Conservation (phyloP, 345 rosid genomes). For the Euclidium syriacum region DNA sequence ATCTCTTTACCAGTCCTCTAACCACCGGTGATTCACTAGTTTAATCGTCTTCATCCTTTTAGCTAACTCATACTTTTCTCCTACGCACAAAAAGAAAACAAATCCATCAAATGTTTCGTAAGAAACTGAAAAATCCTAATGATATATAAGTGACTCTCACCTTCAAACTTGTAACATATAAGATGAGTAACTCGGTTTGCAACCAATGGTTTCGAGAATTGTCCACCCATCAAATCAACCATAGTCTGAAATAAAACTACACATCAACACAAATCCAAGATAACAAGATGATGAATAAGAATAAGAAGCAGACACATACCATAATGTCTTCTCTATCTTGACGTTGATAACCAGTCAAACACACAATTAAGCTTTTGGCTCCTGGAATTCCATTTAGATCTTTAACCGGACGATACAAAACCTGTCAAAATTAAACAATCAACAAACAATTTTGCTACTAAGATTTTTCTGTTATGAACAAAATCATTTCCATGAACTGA, state of each 20-base stretch:
- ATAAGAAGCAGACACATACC: constrained; percentile 52
- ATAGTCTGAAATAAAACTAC: constrained; percentile 48
- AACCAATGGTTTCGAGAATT: constrained; percentile 82
- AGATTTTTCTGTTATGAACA: neutral
- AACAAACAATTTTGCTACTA: neutral
- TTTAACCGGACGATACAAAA: constrained; percentile 69
- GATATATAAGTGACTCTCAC: constrained; percentile 34
- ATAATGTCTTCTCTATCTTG: constrained; percentile 91
- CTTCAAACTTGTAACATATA: constrained; percentile 93
- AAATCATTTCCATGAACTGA: constrained; percentile 37
- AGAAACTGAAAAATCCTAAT: too few relatives aligned
- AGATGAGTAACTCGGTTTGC: constrained; percentile 92
- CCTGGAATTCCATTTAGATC: constrained; percentile 88
- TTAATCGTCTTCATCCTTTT: constrained; percentile 66
- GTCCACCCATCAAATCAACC: constrained; percentile 92
- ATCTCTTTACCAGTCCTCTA: constrained; percentile 80
- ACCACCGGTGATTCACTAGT: constrained; percentile 86
- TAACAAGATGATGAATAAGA: neutral
- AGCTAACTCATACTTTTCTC: constrained; percentile 96
- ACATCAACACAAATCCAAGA: neutral
- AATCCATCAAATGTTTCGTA: neutral
- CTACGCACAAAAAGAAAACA: constrained; percentile 38
- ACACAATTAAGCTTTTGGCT: constrained; percentile 47
- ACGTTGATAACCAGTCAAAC: constrained; percentile 90
- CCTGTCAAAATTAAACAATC: constrained; percentile 33